These are phyloP conservation scores for Kuraishia borneana DNA, from an alignment of 805 yeast species.

Conservation along the genomic window DNA sequence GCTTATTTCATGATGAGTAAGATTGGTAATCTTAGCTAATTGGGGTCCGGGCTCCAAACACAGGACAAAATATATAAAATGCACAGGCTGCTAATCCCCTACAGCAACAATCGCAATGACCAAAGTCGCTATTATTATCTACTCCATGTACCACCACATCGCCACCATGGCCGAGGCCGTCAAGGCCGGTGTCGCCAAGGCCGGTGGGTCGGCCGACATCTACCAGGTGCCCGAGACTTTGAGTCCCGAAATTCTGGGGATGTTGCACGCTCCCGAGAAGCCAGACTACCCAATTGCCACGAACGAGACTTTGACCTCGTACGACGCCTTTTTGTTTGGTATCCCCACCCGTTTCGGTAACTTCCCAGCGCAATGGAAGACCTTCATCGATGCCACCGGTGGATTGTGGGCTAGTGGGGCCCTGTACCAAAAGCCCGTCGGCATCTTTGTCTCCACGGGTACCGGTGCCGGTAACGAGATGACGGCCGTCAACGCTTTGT, in stretches of 20 bases:
- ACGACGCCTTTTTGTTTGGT: slow-evolving; percentile 80
- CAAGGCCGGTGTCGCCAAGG: slow-evolving; percentile 54
- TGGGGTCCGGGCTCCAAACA: not conserved
- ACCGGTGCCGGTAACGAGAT: slow-evolving; percentile 81
- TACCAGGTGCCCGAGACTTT: slow-evolving; percentile 75
- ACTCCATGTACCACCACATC: slow-evolving; percentile 75
- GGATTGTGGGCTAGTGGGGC: slow-evolving; percentile 71
- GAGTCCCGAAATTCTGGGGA: slow-evolving; percentile 39
- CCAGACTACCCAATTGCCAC: slow-evolving; percentile 57
- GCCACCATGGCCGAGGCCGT: slow-evolving; percentile 55
- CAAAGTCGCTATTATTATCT: slow-evolving; percentile 32
- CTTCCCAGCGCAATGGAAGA: slow-evolving; percentile 66
- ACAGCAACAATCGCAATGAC: slow-evolving; percentile 5
- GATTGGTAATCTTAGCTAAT: no score
- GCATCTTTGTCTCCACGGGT: slow-evolving; percentile 64
- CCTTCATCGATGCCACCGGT: slow-evolving; percentile 73
- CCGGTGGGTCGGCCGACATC: slow-evolving; percentile 60
- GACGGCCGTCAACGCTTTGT: slow-evolving; percentile 52
- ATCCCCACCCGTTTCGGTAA: slow-evolving; percentile 80
- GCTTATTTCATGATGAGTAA: no score
- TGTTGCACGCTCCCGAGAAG: slow-evolving; percentile 55
- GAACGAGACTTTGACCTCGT: slow-evolving; percentile 40
- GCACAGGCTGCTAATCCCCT: not conserved
- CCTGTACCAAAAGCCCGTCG: slow-evolving; percentile 63
- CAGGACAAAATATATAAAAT: not conserved